A percentile compares a stretch with the other conserved stretches of the same genome.
Conservation (phyloP, 495 filamentous ascomycete genomes). For the Aspergillus hancockii region DNA sequence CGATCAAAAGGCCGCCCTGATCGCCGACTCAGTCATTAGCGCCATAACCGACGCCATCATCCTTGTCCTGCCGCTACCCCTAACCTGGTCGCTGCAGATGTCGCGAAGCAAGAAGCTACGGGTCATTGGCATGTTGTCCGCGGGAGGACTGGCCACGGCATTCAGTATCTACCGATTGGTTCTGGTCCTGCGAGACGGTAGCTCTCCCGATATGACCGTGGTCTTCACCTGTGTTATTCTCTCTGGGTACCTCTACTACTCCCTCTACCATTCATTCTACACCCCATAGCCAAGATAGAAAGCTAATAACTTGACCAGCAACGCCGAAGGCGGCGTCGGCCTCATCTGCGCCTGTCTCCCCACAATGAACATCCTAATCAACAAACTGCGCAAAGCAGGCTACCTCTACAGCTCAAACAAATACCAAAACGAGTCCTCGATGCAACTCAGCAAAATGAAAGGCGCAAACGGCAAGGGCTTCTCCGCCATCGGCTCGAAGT, state of each 20-base stretch:
- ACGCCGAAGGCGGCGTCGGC: constrained; percentile 48
- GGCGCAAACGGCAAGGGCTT: constrained; percentile 17
- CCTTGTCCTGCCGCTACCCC: constrained; percentile 45
- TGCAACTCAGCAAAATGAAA: constrained; percentile 31
- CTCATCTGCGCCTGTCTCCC: constrained; percentile 52
- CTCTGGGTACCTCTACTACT: constrained; percentile 39
- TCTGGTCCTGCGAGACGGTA: constrained; percentile 38
- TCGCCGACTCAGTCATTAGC: constrained; percentile 51
- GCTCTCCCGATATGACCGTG: constrained; percentile 37
- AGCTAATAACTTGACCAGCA: constrained; percentile 26
- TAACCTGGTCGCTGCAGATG: constrained; percentile 52
- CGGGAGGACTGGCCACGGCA: constrained; percentile 48
- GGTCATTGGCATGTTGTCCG: constrained; percentile 45
- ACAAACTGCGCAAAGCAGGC: constrained; percentile 27
- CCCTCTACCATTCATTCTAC: background rate
- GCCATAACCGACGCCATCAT: constrained; percentile 49
- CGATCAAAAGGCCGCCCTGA: constrained; percentile 42
- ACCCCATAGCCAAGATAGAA: background rate
- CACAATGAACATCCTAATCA: constrained; percentile 38
- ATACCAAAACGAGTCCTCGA: constrained; percentile 31
- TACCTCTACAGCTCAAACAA: constrained; percentile 35
- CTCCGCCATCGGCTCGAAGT: constrained; percentile 15
- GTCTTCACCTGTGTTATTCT: constrained; percentile 46
- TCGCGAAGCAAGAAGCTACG: constrained; percentile 44
- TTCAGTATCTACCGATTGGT: constrained; percentile 48